phyloP scores from a whole-genome alignment of 495 filamentous ascomycete species.

The Aspergillus panamensis region DNA sequence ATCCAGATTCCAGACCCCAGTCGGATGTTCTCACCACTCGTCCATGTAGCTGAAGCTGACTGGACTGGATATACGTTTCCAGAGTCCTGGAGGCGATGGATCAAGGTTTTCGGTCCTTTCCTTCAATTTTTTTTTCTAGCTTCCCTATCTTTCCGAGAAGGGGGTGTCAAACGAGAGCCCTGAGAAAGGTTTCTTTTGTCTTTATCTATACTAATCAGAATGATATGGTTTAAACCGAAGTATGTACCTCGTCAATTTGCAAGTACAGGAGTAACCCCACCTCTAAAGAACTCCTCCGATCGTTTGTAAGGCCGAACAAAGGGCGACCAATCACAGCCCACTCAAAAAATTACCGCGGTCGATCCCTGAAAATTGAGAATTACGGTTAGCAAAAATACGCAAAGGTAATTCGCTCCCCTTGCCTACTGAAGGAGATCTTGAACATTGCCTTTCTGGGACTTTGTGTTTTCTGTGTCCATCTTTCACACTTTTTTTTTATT shows the following conservation, averaged over 20 bases:
- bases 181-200: too few species aligned
- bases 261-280: too few species aligned
- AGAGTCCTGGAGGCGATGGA: not conserved
- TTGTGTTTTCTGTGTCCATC: not conserved
- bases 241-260: too few species aligned
- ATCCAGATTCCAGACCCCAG: too few species aligned
- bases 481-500: slow-evolving; percentile 1
- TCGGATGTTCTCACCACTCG: not conserved
- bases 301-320: slow-evolving; percentile 14
- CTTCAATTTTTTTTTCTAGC: not conserved
- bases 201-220: too few species aligned
- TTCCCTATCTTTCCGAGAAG: not conserved
- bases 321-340: not conserved
- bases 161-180: not conserved
- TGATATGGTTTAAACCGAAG: too few species aligned
- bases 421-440: too few species aligned
- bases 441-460: too few species aligned
- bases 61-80: not conserved
- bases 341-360: slow-evolving; percentile 2
- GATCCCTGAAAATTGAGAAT: slow-evolving; percentile 4
- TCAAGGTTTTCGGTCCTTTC: not conserved
- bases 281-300: not conserved
- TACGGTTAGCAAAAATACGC: not conserved
- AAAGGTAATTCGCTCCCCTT: not conserved
- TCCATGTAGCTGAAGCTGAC: not conserved